Base-by-base conservation (phyloP, 2,329 filamentous ascomycete genomes). In the Aspergillus novofumigatus region DNA sequence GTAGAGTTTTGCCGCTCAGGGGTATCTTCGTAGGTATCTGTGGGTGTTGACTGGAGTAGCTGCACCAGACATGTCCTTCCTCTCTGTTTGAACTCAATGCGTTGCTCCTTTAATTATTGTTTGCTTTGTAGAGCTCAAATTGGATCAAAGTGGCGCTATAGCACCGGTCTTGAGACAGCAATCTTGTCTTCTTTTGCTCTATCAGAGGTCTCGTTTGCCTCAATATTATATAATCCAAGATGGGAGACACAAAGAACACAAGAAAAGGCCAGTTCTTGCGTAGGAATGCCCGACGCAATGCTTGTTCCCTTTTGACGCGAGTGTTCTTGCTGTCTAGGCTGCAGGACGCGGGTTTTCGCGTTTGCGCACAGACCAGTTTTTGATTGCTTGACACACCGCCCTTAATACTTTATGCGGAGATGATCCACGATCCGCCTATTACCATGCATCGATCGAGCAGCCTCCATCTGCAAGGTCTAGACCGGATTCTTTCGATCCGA, bases 321-420 rank as follows among this genome's bases (percentile, higher is more conserved):
- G 17, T 21, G 20, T 8, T 49, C 23, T n/a, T 44, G 28, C 53
- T 45, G 28, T 38, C 25, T 45, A 35, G 44, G 32, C 50, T 52
- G 49, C 28, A 29, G 41, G 56, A 64, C 70, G 69, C 68, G 68
- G 63, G 62, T 65, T 68, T 68, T 70, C 70, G 70, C 67, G 69
- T 72, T 59, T 10, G 58, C 17, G 70, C 70, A 72, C 69, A 58
- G 70, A 64, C 69, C 69, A 70, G 1, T 26, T 62, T 59, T 70
- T 65, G 54, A 72, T 70, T 59, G 32, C 6, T 35, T 35, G 32
- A 35, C 32, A 11, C 4, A 35, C 32, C 32, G 32, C 32, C 32
- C 29, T 5, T 5, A 4, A 29, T 29, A 2, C 17, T 35, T 17
- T 17, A 17, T 14, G 4, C 32, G 17, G 11, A 35, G 32, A 35